A percentile compares a stretch with the other conserved stretches of the same genome.
Evolutionary conservation across 1,284 basidiomycete species (phyloP).

Genomic region (Pseudozyma thailandica): DNA sequence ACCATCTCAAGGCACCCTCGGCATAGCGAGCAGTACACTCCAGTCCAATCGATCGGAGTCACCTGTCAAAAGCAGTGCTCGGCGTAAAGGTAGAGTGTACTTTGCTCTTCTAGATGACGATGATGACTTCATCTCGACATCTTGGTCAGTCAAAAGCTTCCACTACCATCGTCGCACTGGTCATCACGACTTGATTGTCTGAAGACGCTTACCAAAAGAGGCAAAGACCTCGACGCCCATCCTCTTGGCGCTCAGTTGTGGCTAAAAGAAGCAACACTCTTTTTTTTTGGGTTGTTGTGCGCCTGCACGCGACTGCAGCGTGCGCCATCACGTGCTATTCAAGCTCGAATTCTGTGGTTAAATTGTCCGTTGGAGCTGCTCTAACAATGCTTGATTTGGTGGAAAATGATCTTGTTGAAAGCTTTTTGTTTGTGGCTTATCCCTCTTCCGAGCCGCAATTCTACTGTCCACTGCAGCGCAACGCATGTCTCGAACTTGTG

Average conservation of each 20-base stretch:
- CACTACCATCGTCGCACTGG: neutral
- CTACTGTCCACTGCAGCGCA: too few relatives aligned
- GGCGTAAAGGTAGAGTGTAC: neutral
- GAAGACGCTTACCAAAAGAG: constrained; percentile 1
- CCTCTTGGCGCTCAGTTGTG: neutral
- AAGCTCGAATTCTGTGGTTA: neutral
- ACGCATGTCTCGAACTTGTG: too few relatives aligned
- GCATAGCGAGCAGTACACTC: neutral
- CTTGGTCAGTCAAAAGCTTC: neutral
- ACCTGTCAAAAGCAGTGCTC: neutral
- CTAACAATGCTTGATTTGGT: too few relatives aligned
- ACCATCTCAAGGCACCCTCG: neutral
- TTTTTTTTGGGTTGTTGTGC: constrained; percentile 5
- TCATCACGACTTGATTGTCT: neutral
- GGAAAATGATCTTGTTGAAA: too few relatives aligned
- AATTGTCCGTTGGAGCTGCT: neutral
- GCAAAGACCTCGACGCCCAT: neutral
- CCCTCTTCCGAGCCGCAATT: too few relatives aligned
- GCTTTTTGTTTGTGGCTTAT: too few relatives aligned
- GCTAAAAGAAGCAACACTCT: neutral
- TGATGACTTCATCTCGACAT: constrained; percentile 4
- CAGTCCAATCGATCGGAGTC: neutral
- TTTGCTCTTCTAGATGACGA: neutral
- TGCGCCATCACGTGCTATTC: constrained; percentile 8
- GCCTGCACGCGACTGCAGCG: neutral